Evolutionary conservation across 169 alveolate genomes (phyloP).

Genomic region (Cryptosporidium xiaoi): DNA sequence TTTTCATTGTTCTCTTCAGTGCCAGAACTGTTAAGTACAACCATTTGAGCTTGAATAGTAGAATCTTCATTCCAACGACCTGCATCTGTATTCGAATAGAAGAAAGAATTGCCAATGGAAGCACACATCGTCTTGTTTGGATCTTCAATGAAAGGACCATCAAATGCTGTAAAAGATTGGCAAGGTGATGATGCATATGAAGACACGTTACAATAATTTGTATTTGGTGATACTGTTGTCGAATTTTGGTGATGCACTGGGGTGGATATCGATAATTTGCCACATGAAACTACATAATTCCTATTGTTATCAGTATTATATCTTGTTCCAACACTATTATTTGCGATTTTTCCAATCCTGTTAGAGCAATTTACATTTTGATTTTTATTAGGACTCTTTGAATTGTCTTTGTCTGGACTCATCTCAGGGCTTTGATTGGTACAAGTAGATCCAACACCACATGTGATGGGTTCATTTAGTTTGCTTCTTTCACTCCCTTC

Average conservation of each 20-base stretch:
- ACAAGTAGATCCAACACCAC: background rate
- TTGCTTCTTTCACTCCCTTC: background rate
- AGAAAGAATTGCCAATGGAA: slow-evolving; percentile 27
- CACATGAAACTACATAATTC: background rate
- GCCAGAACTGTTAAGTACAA: slow-evolving; percentile 1
- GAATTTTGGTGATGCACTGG: slow-evolving; percentile 72
- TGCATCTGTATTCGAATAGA: slow-evolving; percentile 21
- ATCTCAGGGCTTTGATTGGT: slow-evolving; percentile 9
- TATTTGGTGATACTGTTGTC: slow-evolving; percentile 71
- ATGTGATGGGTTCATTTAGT: background rate
- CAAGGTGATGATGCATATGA: slow-evolving; percentile 69
- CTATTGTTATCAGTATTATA: slow-evolving; percentile 28
- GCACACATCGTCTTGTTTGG: slow-evolving; percentile 62
- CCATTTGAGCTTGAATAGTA: slow-evolving; percentile 15
- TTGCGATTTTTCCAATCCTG: background rate
- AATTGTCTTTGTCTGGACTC: slow-evolving; percentile 18
- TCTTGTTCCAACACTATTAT: slow-evolving; percentile 3
- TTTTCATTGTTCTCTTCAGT: slow-evolving; percentile 20
- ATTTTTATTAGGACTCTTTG: slow-evolving; percentile 17
- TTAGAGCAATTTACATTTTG: slow-evolving; percentile 7
- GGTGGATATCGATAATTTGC: slow-evolving; percentile 43
- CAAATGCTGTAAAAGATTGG: slow-evolving; percentile 61
- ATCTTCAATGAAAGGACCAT: slow-evolving; percentile 71
- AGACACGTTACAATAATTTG: slow-evolving; percentile 69
- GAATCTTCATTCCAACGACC: slow-evolving; percentile 64